A percentile compares a stretch with the other conserved stretches of the same genome.
phyloP scores from a whole-genome alignment of 306 rosid genomes.

The Gleditsia sinensis region DNA sequence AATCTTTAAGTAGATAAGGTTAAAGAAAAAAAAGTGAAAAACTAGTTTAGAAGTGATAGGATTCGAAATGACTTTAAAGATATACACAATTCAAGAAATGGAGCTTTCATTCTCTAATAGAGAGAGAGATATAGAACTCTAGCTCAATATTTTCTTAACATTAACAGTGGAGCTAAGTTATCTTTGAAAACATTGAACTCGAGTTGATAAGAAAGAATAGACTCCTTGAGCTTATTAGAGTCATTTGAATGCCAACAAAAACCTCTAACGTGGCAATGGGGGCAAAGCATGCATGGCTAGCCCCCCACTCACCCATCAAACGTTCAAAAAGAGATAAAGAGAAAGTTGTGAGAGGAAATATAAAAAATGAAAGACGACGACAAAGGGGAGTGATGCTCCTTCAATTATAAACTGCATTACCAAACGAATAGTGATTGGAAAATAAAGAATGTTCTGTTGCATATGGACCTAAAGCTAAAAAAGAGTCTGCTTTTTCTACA shows the following conservation, averaged over 20 bases:
- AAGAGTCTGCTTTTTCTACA: slow-evolving; percentile 19
- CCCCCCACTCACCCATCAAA: slow-evolving; percentile 55
- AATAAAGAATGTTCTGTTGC: slow-evolving; percentile 3
- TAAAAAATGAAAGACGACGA: too few species aligned
- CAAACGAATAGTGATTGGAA: slow-evolving; percentile 5
- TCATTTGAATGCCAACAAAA: slow-evolving; percentile 40
- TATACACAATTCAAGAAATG: too few species aligned
- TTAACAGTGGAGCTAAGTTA: too few species aligned
- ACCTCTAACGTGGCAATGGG: slow-evolving; percentile 29
- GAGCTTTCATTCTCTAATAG: too few species aligned
- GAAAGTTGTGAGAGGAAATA: slow-evolving; percentile 11
- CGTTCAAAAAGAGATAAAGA: slow-evolving; percentile 7
- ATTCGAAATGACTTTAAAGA: too few species aligned
- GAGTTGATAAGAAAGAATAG: too few species aligned
- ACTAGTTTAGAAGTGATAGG: too few species aligned
- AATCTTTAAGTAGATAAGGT: too few species aligned
- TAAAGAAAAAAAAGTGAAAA: too few species aligned
- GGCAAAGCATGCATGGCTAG: slow-evolving; percentile 39
- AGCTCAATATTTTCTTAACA: too few species aligned
- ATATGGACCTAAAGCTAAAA: slow-evolving; percentile 26
- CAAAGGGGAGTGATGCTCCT: not conserved
- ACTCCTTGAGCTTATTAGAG: not conserved
- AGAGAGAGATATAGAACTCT: too few species aligned
- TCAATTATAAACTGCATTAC: slow-evolving; percentile 13
- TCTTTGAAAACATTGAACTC: too few species aligned